phyloP scores from a whole-genome alignment of 306 rosid genomes.

The Dicorynia guianensis region DNA sequence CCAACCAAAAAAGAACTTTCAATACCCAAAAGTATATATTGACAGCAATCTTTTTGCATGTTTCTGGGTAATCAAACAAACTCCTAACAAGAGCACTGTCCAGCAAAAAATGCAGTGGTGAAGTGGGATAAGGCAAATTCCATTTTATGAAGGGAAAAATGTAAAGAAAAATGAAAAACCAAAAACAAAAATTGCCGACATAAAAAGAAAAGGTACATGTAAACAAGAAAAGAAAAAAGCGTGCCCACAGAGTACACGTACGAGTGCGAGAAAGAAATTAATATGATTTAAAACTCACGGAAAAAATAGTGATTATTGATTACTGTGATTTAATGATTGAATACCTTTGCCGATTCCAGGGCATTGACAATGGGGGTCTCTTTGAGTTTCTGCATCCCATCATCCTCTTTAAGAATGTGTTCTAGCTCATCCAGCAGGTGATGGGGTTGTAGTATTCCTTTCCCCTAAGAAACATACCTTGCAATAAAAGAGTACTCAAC shows the following conservation, averaged over 20 bases:
- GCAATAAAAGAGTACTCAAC: background rate
- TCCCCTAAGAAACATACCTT: conserved; percentile 58
- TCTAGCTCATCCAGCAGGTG: conserved; percentile 46
- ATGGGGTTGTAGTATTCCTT: conserved; percentile 58
- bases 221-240: too few species aligned
- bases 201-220: background rate
- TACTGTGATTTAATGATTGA: background rate
- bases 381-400: conserved; percentile 44
- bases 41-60: background rate
- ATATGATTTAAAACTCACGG: background rate
- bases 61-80: background rate
- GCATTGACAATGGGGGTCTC: conserved; percentile 58
- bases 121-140: background rate
- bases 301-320: background rate
- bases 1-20: too few species aligned
- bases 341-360: conserved; percentile 68
- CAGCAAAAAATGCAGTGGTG: background rate
- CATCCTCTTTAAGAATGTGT: conserved; percentile 44
- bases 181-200: background rate
- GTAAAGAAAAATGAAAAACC: background rate
- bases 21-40: background rate
- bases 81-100: background rate
- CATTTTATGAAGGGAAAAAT: background rate
- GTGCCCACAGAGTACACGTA: background rate
- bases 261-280: background rate